Conservation (phyloP, 2,329 filamentous ascomycete species). For the Botryotinia globosa region DNA sequence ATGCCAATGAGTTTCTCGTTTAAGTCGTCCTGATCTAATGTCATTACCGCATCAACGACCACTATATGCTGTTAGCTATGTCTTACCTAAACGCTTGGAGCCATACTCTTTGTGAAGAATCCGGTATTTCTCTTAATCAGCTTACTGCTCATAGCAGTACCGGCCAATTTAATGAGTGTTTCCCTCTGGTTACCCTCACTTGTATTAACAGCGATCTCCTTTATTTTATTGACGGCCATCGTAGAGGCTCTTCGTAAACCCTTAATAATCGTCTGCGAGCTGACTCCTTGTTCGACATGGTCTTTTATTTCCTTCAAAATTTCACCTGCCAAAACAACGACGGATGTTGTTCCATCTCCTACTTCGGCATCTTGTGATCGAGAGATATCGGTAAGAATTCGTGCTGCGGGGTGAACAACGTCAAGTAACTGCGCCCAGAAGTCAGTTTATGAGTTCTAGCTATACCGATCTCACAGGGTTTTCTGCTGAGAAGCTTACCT, state of each 20-base stretch:
- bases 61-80: slow-evolving; percentile 53
- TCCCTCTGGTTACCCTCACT: slow-evolving; percentile 80
- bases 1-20: slow-evolving; percentile 98
- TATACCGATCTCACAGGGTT: neutral
- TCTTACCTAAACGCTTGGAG: neutral
- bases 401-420: slow-evolving; percentile 94
- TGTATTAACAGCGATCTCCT: slow-evolving; percentile 90
- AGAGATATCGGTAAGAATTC: slow-evolving; percentile 96
- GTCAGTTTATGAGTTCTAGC: slow-evolving; percentile 23
- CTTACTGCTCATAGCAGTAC: slow-evolving; percentile 98
- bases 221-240: slow-evolving; percentile 98
- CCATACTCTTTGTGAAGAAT: slow-evolving; percentile 94
- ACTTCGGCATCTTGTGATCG: slow-evolving; percentile 99
- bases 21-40: slow-evolving; percentile 92
- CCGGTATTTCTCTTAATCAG: slow-evolving; percentile 94
- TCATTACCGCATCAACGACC: slow-evolving; percentile 95
- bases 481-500: slow-evolving; percentile 53
- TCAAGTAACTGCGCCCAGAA: slow-evolving; percentile 71
- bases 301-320: slow-evolving; percentile 96
- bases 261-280: slow-evolving; percentile 97
- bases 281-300: slow-evolving; percentile 93
- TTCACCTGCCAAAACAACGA: slow-evolving; percentile 95
- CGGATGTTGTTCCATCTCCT: slow-evolving; percentile 94
- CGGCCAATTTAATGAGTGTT: slow-evolving; percentile 84
- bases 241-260: slow-evolving; percentile 80